Evolutionary conservation across 441 rosid species (phyloP).

Genomic region (Flueggea neowawraea): DNA sequence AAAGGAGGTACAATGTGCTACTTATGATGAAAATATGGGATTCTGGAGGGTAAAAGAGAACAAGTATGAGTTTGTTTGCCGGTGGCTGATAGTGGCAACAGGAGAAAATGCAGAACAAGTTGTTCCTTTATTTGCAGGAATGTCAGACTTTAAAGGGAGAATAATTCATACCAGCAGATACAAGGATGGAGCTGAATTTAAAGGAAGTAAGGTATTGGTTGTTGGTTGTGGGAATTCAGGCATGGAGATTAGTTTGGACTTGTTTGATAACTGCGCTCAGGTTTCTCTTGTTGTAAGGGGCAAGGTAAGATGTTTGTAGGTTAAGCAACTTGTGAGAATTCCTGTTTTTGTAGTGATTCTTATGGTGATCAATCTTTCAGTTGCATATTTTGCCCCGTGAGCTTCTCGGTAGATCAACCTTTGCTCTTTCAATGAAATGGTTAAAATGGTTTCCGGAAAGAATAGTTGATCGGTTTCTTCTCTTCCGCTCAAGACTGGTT

Average conservation of each 20-base stretch:
- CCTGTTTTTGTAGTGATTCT: too few relatives aligned
- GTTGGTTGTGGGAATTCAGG: slow-evolving; percentile 88
- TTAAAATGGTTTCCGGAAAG: slow-evolving; percentile 61
- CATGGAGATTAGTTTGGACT: slow-evolving; percentile 79
- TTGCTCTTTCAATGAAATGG: slow-evolving; percentile 53
- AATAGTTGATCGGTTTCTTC: slow-evolving; percentile 51
- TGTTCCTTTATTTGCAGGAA: slow-evolving; percentile 50
- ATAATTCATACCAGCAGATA: slow-evolving; percentile 51
- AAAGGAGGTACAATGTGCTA: slow-evolving; percentile 42
- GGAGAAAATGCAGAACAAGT: slow-evolving; percentile 75
- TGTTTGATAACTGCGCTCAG: slow-evolving; percentile 51
- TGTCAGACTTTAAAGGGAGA: slow-evolving; percentile 39
- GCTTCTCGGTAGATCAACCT: slow-evolving; percentile 63
- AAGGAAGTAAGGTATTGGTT: slow-evolving; percentile 50
- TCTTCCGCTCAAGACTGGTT: slow-evolving; percentile 33
- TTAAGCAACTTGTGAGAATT: too few relatives aligned
- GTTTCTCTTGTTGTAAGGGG: slow-evolving; percentile 64
- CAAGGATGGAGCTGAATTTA: slow-evolving; percentile 40
- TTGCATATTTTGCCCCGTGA: slow-evolving; percentile 79
- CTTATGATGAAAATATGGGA: slow-evolving; percentile 34
- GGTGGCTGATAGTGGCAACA: slow-evolving; percentile 63
- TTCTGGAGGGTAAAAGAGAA: slow-evolving; percentile 55
- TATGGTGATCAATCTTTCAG: slow-evolving; percentile 26
- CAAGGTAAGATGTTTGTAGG: slow-evolving; percentile 36
- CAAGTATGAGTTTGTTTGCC: slow-evolving; percentile 29